phyloP scores from a whole-genome alignment of 306 rosid species.

The Quercus suber region DNA sequence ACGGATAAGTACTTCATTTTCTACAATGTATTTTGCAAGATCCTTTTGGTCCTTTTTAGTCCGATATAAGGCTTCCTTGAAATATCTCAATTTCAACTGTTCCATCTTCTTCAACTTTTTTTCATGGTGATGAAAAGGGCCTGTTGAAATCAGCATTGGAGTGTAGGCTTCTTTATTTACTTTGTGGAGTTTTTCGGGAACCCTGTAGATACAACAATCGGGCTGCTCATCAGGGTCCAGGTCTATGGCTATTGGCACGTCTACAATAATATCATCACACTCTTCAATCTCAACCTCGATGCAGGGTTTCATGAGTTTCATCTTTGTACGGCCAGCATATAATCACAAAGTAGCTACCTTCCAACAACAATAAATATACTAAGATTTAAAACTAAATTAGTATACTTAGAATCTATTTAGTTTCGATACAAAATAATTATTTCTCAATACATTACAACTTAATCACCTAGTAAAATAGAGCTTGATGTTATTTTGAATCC shows the following conservation, averaged over 20 bases:
- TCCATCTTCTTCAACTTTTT: slow-evolving; percentile 4
- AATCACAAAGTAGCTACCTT: too few species aligned
- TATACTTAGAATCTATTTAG: too few species aligned
- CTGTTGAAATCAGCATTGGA: slow-evolving; percentile 20
- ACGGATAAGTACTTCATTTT: neutral
- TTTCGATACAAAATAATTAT: too few species aligned
- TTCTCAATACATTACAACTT: too few species aligned
- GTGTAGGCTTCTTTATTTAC: slow-evolving; percentile 12
- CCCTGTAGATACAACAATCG: slow-evolving; percentile 12
- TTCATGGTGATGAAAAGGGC: slow-evolving; percentile 5
- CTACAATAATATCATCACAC: neutral
- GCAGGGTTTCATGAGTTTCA: too few species aligned
- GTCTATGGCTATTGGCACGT: neutral
- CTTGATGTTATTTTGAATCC: too few species aligned
- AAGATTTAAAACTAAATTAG: too few species aligned
- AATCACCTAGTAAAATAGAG: too few species aligned
- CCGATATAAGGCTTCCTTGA: neutral
- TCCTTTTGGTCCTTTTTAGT: neutral
- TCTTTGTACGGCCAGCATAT: too few species aligned
- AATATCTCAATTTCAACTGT: neutral
- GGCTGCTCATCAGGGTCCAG: neutral
- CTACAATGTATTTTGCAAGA: neutral
- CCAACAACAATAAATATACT: too few species aligned
- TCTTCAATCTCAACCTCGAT: neutral
- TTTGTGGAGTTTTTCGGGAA: slow-evolving; percentile 9